Evolutionary conservation across 371 early-diverging fungal species (phyloP), one percentile per base, ranked within the genome.

Genomic region (Mortierella sp.): DNA sequence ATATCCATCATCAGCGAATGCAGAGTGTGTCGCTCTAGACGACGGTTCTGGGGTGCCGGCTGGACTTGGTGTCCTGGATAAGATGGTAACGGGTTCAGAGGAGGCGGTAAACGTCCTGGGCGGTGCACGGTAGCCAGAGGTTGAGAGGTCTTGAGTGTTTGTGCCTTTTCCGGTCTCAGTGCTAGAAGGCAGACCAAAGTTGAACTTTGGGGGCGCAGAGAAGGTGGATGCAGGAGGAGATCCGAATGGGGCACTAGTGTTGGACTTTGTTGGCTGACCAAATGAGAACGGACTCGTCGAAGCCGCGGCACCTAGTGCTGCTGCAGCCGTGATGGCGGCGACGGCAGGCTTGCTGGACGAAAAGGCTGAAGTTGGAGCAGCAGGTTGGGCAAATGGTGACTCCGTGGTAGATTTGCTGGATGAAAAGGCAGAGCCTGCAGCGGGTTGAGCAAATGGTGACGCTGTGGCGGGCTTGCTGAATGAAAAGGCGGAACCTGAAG

Each of bases 121-220:
- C 16, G 6, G 9, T 25, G 17, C 25, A 25, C 12, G 19, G 7
- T 5, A 27, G 6, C 29, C 49, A 17, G 28, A 49, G 14, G 49
- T 7, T 8, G 49, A 49, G 16, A 17, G 28, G 17, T 25, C 17
- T 17, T 40, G 1, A 7, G 3, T 41, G 17, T 41, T 49, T 9
- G 3, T 25, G 2, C 49, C 29, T 4, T 4, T 1, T 25, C 49
- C 49, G 22, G 46, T 22, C 2, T 16, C 19, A 2, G 52, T 6
- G 6, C 21, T 22, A 7, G 52, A 31, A 2, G 56, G 34, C 19
- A 57, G n/a, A 17, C 57, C 62, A 61, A 68, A 60, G 45, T 54
- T 60, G 52, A 54, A 60, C 13, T n/a, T 45, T 27, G 66, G 31
- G 7, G 28, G 21, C 29, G 44, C 27, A 17, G 58, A 8, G 4